Base-by-base conservation (phyloP, 2,329 filamentous ascomycete genomes). In the Fusarium musae region DNA sequence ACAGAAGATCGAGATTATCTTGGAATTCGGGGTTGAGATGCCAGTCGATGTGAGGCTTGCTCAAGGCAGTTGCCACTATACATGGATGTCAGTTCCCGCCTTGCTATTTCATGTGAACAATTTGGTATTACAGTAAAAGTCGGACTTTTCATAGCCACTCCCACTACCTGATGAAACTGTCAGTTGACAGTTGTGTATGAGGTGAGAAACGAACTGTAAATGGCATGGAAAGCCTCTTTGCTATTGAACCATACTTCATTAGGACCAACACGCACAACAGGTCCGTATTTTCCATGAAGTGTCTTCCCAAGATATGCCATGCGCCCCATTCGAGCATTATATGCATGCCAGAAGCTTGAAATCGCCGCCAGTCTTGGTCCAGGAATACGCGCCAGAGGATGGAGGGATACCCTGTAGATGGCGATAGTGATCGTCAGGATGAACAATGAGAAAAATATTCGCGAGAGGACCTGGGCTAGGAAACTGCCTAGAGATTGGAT, bases 211-310 rank as follows among this genome's bases (percentile, higher is more conserved):
- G 30, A 16, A 65, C 66, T 65, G 59, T 69, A 69, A 21, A 69
- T 70, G 3, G 79, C 73, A 61, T 83, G 82, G 66, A 85, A 87
- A 1, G 84, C 87, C 53, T 87, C 85, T 28, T 77, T 81, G 6
- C 83, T 86, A 64, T 85, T 79, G 34, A 88, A 85, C 84, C 87
- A 89, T 10, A 89, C 82, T 73, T 89, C 87, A 39, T 87, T 83
- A 0, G 88, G 87, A 0, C 85, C 85, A 12, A 89, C 83, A 1
- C 88, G 82, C n/a, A 90, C 88, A 5, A 83, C 79, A 0, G 85
- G 82, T 0, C 88, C 88, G 66, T 89, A 88, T 16, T 65, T 77
- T 0, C 73, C 66, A 61, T 89, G 87, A n/a, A 89, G 69, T 0
- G 78, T 80, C 73, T 80, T 82, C 2, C 83, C 85, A 6, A 89